Conservation (phyloP, 352 stramenopile species). For the Pythium grandisporangium region DNA sequence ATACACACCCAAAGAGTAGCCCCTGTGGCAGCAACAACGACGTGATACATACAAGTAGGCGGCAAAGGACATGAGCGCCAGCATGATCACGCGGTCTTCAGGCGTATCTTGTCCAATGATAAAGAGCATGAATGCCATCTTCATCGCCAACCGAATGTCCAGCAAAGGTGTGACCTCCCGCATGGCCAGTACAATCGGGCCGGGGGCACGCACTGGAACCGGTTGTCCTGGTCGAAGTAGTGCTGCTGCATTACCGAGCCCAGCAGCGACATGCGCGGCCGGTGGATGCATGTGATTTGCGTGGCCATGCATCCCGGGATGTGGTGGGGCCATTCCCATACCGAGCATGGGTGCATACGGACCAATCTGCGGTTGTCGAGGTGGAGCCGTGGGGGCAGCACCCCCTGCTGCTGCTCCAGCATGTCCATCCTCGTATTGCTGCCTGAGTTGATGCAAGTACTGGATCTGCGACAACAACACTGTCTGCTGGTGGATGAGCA, state of each 20-base stretch:
- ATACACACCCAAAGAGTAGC: too few relatives aligned
- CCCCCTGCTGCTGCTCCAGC: not conserved
- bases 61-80: constrained; percentile 59
- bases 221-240: not conserved
- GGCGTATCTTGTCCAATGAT: constrained; percentile 83
- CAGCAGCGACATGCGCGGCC: constrained; percentile 1
- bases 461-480: constrained; percentile 76
- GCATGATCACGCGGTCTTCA: constrained; percentile 61
- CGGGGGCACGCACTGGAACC: constrained; percentile 7
- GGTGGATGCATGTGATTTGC: constrained; percentile 1
- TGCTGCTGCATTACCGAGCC: constrained; percentile 1
- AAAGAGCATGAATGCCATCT: constrained; percentile 86
- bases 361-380: constrained; percentile 3
- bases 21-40: too few relatives aligned
- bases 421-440: constrained; percentile 16
- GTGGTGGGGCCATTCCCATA: constrained; percentile 16
- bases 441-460: constrained; percentile 60
- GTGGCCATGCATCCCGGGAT: constrained; percentile 7
- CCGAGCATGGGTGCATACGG: constrained; percentile 1
- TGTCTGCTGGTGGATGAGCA: constrained; percentile 74
- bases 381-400: not conserved
- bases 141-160: constrained; percentile 68
- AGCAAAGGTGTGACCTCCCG: constrained; percentile 53
- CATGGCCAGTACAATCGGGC: constrained; percentile 29
- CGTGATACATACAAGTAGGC: constrained; percentile 65